These are phyloP conservation scores for Aechmea fasciata DNA, from an alignment of 176 grass and related monocot genomes.

Conservation along the genomic window DNA sequence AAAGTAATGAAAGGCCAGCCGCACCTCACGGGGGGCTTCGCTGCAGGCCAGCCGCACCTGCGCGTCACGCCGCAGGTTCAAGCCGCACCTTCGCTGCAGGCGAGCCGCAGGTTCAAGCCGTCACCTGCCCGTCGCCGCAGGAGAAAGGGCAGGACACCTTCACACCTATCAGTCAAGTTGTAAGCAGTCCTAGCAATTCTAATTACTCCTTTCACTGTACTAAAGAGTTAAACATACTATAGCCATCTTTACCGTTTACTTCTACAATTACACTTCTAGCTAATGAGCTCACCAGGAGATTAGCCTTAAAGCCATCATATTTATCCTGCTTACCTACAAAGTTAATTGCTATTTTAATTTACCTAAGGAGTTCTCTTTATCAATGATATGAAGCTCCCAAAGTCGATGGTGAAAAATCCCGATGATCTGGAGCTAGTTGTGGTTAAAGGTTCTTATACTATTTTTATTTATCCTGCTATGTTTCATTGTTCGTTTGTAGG, in stretches of 20 bases:
- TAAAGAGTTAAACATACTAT: neutral
- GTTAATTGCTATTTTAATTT: neutral
- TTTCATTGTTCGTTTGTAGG: too few relatives aligned
- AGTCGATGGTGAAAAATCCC: constrained; percentile 61
- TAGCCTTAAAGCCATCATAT: neutral
- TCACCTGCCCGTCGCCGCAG: too few relatives aligned
- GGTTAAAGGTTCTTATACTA: constrained; percentile 66
- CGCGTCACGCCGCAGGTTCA: too few relatives aligned
- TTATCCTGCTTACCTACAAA: neutral
- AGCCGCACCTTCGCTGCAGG: too few relatives aligned
- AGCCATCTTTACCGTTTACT: neutral
- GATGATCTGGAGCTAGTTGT: constrained; percentile 84
- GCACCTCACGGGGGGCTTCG: too few relatives aligned
- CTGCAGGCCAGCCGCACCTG: too few relatives aligned
- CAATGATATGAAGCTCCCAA: constrained; percentile 44
- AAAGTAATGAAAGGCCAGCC: too few relatives aligned
- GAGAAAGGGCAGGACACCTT: constrained; percentile 96
- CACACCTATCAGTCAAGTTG: constrained; percentile 85
- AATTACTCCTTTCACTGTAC: too few relatives aligned
- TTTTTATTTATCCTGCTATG: too few relatives aligned
- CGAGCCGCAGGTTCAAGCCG: too few relatives aligned
- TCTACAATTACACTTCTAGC: too few relatives aligned
- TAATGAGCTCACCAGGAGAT: too few relatives aligned
- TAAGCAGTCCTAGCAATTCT: constrained; percentile 25
- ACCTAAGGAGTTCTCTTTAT: neutral